Evolutionary conservation across 2,329 filamentous ascomycete species (phyloP).

Genomic region (Monosporascus sp.): DNA sequence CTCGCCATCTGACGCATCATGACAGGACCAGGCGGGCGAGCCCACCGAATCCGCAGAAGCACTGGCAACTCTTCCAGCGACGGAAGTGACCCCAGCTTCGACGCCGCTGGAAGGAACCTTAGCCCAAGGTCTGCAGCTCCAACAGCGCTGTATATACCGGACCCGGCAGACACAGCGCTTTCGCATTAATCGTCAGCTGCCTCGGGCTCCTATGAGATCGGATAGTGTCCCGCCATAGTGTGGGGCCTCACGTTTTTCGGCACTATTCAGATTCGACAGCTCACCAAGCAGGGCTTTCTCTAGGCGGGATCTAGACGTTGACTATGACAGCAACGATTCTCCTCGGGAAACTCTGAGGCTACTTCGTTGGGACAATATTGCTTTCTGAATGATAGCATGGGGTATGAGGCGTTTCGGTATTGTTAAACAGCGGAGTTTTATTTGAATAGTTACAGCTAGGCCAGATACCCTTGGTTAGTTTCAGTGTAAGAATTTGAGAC

Average conservation of each 20-base stretch:
- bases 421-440: background rate
- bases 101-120: too few species aligned
- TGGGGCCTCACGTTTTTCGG: too few species aligned
- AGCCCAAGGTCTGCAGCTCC: too few species aligned
- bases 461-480: background rate
- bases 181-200: background rate
- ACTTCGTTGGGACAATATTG: background rate
- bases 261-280: too few species aligned
- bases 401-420: background rate
- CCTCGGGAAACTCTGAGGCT: background rate
- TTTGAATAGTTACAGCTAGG: background rate
- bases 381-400: background rate
- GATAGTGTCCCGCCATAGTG: too few species aligned
- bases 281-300: background rate
- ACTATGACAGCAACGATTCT: background rate
- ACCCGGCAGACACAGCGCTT: too few species aligned
- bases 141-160: too few species aligned
- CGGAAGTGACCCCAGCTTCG: too few species aligned
- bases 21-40: background rate
- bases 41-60: background rate
- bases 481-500: background rate
- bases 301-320: background rate
- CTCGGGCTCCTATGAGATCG: too few species aligned
- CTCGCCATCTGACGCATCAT: background rate
- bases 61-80: too few species aligned